Conservation (phyloP, 2,329 filamentous ascomycete species). For the Exserohilum rostratum region DNA sequence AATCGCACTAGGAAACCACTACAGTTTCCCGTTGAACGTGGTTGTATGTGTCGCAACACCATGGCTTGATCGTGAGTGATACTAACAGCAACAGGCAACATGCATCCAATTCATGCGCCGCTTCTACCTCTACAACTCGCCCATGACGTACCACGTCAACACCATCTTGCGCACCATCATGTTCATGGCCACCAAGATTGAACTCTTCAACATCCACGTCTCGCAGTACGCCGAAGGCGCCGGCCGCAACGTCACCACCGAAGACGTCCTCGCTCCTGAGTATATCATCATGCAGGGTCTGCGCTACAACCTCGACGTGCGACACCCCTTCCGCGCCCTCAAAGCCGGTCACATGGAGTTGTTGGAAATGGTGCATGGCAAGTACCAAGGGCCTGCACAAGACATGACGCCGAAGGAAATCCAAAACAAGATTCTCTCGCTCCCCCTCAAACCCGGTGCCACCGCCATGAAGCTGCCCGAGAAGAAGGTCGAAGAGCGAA, state of each 20-base stretch:
- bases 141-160: conserved; percentile 94
- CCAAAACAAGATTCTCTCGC: conserved; percentile 34
- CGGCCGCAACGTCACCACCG: conserved; percentile 65
- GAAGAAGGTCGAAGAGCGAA: conserved; percentile 50
- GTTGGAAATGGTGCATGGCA: conserved; percentile 67
- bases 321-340: conserved; percentile 85
- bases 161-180: conserved; percentile 88
- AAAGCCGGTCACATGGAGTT: conserved; percentile 88
- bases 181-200: conserved; percentile 92
- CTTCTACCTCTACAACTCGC: conserved; percentile 94
- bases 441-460: conserved; percentile 30
- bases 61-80: background rate
- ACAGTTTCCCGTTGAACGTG: conserved; percentile 66
- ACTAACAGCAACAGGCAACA: conserved; percentile 65
- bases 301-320: conserved; percentile 90
- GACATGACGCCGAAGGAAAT: conserved; percentile 29
- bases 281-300: conserved; percentile 91
- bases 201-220: conserved; percentile 77
- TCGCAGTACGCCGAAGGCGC: conserved; percentile 60
- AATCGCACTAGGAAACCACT: conserved; percentile 62
- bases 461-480: conserved; percentile 20
- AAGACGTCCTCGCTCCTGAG: conserved; percentile 87
- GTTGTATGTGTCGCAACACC: conserved; percentile 52
- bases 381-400: conserved; percentile 50
- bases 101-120: conserved; percentile 88